Evolutionary conservation across 345 rosid species (phyloP), one percentile per base, ranked within the genome.

Genomic region (Gossypium turneri): DNA sequence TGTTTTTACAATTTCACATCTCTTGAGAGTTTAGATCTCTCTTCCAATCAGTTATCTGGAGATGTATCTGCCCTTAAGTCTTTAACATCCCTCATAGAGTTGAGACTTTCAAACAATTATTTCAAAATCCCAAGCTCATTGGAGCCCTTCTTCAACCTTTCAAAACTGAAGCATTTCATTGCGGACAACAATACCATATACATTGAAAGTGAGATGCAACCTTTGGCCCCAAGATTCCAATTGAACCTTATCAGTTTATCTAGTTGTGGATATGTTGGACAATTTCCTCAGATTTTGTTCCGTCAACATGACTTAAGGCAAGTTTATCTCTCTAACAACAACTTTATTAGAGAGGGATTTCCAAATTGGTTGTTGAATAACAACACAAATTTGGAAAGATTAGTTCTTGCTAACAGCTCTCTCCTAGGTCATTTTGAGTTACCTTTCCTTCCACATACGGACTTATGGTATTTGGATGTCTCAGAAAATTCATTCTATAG

Each of bases 101-200:
- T n/a, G n/a, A n/a, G n/a, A n/a, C n/a, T n/a, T n/a, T n/a, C n/a
- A n/a, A n/a, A n/a, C n/a, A n/a, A n/a, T n/a, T n/a, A n/a, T n/a
- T n/a, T n/a, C n/a, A n/a, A n/a, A n/a, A n/a, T n/a, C n/a, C n/a
- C 67, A 16, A 62, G 44, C 6, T 62, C 67, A 62, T 29, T 62
- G 16, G 2, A 5, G 1, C 45, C 45, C 11, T 34, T 62, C 10
- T 62, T 62, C 45, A 62, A 62, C 45, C 67, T 29, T 62, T 64
- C 48, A 16, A 64, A 64, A 0, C 68, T 64, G 9, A 9, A n/a
- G 15, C 2, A 0, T 0, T 1, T 64, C 50, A 0, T 7, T 29
- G 25, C 29, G 1, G 64, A 27, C 25, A 55, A 73, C 27, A 77
- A 38, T 29, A 47, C 0, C 45, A 15, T 71, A 27, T 71, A 71